Percentiles rank a stretch among this genome's conserved stretches.
phyloP scores from a whole-genome alignment of 73 alveolate species.

The Paramecium tetraurelia region DNA sequence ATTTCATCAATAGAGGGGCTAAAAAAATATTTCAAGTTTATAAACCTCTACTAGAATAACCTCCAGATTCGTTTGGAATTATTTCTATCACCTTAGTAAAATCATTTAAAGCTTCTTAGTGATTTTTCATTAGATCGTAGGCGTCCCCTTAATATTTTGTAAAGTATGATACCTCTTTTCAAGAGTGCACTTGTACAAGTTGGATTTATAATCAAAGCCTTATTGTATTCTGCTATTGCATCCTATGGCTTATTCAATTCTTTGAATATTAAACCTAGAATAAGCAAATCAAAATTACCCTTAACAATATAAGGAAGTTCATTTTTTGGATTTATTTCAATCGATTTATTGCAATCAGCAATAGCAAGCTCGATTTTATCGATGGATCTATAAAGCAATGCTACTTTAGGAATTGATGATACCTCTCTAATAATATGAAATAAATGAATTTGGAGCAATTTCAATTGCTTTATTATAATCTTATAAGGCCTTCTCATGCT shows the following conservation, averaged over 20 bases:
- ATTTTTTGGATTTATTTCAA: background rate
- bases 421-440: background rate
- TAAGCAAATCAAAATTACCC: background rate
- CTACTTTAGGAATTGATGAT: background rate
- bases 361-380: background rate
- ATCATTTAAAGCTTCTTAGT: background rate
- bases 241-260: background rate
- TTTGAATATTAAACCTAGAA: background rate
- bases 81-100: background rate
- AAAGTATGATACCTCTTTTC: background rate
- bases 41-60: background rate
- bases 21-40: background rate
- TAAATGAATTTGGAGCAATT: background rate
- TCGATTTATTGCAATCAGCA: background rate
- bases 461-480: background rate
- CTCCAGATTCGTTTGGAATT: background rate
- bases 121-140: background rate
- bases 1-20: background rate
- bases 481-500: background rate
- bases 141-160: background rate
- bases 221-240: background rate
- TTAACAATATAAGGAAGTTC: background rate
- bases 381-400: background rate
- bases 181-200: background rate
- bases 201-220: background rate